Percentiles rank a stretch among this genome's conserved stretches.
Conservation (phyloP, 345 rosid species). For the Populus davidiana region DNA sequence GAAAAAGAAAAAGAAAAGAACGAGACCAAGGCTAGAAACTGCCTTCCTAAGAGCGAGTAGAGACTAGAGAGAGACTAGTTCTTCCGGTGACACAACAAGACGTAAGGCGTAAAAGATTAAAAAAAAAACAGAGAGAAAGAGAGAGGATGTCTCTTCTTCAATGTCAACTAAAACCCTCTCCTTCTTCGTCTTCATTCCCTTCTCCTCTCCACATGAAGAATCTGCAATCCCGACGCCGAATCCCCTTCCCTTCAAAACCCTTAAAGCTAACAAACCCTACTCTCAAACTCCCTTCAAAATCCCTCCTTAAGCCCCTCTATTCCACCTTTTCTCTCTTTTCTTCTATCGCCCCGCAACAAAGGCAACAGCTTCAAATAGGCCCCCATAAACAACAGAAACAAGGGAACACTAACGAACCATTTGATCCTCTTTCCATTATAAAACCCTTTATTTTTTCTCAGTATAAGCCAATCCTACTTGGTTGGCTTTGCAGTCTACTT, state of each 20-base stretch:
- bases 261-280: not conserved
- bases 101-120: too few relatives aligned
- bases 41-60: too few relatives aligned
- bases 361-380: not conserved
- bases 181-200: slow-evolving; percentile 8
- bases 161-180: slow-evolving; percentile 11
- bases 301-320: slow-evolving; percentile 30
- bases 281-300: slow-evolving; percentile 5
- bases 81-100: too few relatives aligned
- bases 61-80: too few relatives aligned
- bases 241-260: not conserved
- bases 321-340: slow-evolving; percentile 9
- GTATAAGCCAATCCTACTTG: slow-evolving; percentile 50
- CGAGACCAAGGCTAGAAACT: too few relatives aligned
- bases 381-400: not conserved
- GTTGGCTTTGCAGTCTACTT: slow-evolving; percentile 77
- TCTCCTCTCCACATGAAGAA: slow-evolving; percentile 13
- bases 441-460: slow-evolving; percentile 64
- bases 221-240: not conserved
- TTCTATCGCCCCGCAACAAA: not conserved
- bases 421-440: slow-evolving; percentile 45
- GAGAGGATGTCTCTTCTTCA: not conserved
- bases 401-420: slow-evolving; percentile 10
- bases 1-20: too few relatives aligned
- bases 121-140: too few relatives aligned